phyloP scores from a whole-genome alignment of 192 early-diverging fungal genomes.

The Coemansia sp. region DNA sequence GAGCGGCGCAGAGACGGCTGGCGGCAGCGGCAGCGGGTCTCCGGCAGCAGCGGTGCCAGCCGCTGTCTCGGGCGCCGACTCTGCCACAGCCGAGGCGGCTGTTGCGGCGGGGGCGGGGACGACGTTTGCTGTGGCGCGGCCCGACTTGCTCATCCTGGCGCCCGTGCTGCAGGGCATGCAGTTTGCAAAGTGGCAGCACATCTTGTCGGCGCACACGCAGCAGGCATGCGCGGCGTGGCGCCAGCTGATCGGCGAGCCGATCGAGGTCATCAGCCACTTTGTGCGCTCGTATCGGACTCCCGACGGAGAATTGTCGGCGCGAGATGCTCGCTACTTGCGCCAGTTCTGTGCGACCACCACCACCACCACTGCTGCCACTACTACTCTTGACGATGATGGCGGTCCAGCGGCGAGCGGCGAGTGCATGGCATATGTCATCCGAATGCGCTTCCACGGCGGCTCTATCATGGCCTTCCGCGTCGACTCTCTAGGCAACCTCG shows the following conservation, averaged over 20 bases:
- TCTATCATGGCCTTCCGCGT: conserved; percentile 49
- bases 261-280: conserved; percentile 51
- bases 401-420: not conserved
- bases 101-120: not conserved
- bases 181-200: conserved; percentile 52
- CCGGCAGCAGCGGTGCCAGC: not conserved
- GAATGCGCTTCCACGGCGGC: conserved; percentile 50
- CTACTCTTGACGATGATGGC: not conserved
- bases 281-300: conserved; percentile 25
- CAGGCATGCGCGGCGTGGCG: conserved; percentile 45
- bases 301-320: not conserved
- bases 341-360: not conserved
- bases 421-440: conserved; percentile 31
- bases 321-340: conserved; percentile 2
- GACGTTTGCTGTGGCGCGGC: conserved; percentile 14
- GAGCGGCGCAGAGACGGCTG: not conserved
- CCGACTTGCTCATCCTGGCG: conserved; percentile 35
- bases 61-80: not conserved
- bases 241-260: conserved; percentile 45
- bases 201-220: conserved; percentile 26
- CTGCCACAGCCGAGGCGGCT: not conserved
- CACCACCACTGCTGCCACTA: too few species aligned
- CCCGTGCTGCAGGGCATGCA: conserved; percentile 46
- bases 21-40: conserved; percentile 4
- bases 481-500: conserved; percentile 21